Percentiles rank a stretch among this genome's conserved stretches.
These are phyloP conservation scores for Phytomonas sp. DNA, from an alignment of 208 protist genomes.

Conservation along the genomic window DNA sequence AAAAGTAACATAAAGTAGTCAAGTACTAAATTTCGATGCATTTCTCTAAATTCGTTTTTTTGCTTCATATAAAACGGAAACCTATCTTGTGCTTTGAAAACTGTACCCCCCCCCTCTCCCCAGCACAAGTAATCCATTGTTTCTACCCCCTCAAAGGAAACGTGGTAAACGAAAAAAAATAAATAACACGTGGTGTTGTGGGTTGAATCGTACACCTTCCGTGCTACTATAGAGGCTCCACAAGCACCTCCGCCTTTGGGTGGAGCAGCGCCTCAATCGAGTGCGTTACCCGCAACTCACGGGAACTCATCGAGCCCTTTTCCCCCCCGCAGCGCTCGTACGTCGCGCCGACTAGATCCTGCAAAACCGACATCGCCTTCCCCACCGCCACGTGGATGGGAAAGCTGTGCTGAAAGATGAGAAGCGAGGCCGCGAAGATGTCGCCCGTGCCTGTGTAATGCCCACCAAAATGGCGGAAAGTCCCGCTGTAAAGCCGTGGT, in stretches of 20 bases:
- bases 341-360: conserved; percentile 73
- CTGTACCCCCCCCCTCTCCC: too few relatives aligned
- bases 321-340: conserved; percentile 35
- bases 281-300: conserved; percentile 68
- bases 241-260: conserved; percentile 28
- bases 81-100: too few relatives aligned
- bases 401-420: conserved; percentile 52
- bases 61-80: too few relatives aligned
- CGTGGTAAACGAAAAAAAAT: too few relatives aligned
- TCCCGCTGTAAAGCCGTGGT: conserved; percentile 42
- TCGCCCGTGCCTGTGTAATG: conserved; percentile 86
- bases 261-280: conserved; percentile 38
- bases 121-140: too few relatives aligned
- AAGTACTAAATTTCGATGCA: too few relatives aligned
- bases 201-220: neutral
- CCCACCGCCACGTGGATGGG: conserved; percentile 49
- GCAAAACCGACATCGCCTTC: conserved; percentile 79
- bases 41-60: too few relatives aligned
- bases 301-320: conserved; percentile 34
- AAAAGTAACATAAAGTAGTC: too few relatives aligned
- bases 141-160: too few relatives aligned
- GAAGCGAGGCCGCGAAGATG: conserved; percentile 64
- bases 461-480: conserved; percentile 60
- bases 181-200: too few relatives aligned
- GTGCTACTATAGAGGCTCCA: conserved; percentile 23